These are phyloP conservation scores for Pseudocercospora musae DNA, from an alignment of 2,329 filamentous ascomycete species.

Conservation along the genomic window DNA sequence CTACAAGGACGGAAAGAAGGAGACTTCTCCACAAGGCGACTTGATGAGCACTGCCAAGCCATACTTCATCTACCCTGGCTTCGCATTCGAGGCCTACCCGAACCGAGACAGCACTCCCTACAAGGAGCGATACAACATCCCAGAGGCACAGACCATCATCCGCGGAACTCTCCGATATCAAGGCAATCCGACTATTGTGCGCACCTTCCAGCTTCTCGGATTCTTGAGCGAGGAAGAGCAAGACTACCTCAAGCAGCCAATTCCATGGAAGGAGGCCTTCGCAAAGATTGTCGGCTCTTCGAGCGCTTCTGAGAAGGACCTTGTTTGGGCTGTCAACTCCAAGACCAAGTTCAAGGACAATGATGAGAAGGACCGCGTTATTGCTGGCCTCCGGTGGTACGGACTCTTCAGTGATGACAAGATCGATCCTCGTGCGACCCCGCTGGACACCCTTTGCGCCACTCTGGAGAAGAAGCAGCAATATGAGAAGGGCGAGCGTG, in stretches of 20 bases:
- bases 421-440: constrained; percentile 71
- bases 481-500: constrained; percentile 77
- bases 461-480: constrained; percentile 89
- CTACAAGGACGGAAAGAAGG: constrained; percentile 74
- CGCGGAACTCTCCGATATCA: constrained; percentile 81
- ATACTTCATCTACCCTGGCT: constrained; percentile 86
- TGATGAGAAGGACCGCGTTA: constrained; percentile 66
- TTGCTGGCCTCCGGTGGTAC: constrained; percentile 71
- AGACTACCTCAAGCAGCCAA: constrained; percentile 59
- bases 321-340: constrained; percentile 68
- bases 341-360: constrained; percentile 69
- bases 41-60: constrained; percentile 85
- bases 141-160: constrained; percentile 84
- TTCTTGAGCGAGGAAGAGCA: constrained; percentile 73
- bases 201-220: constrained; percentile 80
- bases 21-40: constrained; percentile 43
- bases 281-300: constrained; percentile 69
- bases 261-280: constrained; percentile 82
- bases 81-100: constrained; percentile 84
- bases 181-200: constrained; percentile 89
- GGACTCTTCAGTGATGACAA: constrained; percentile 64
- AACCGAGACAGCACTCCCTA: constrained; percentile 89
- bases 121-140: constrained; percentile 85
- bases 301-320: constrained; percentile 59
- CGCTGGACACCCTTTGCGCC: constrained; percentile 86